These are phyloP conservation scores for Dalbergia oliveri DNA, from an alignment of 306 rosid species.

Conservation along the genomic window DNA sequence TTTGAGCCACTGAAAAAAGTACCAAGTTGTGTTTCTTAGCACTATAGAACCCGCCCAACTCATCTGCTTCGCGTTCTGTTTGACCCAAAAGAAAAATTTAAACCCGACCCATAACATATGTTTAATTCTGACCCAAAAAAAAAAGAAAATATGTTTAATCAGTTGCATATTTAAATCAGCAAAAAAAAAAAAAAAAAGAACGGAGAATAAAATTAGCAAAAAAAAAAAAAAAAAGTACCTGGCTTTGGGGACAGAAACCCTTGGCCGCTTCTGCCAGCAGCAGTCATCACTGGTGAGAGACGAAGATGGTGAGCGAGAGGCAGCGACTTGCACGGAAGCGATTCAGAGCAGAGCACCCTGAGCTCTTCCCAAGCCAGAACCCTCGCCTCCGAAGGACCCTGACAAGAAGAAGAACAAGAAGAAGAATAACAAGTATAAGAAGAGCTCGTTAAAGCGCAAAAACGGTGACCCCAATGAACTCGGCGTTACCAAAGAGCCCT, in stretches of 20 bases:
- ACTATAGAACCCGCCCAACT: too few species aligned
- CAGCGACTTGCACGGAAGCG: conserved; percentile 78
- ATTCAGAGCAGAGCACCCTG: conserved; percentile 65
- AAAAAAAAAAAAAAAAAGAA: too few species aligned
- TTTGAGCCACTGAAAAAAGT: too few species aligned
- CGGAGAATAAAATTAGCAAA: too few species aligned
- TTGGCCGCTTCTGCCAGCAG: background rate
- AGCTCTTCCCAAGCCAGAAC: conserved; percentile 59
- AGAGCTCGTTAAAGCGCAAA: conserved; percentile 56
- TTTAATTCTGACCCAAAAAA: too few species aligned
- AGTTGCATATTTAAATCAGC: too few species aligned
- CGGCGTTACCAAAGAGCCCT: conserved; percentile 42
- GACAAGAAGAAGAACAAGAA: conserved; percentile 54
- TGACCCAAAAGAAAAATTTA: too few species aligned
- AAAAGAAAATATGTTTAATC: too few species aligned
- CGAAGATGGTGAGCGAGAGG: conserved; percentile 77
- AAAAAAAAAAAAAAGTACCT: too few species aligned
- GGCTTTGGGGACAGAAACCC: background rate
- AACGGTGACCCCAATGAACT: conserved; percentile 50
- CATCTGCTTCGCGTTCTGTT: too few species aligned
- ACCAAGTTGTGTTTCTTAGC: too few species aligned
- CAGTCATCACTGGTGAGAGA: background rate
- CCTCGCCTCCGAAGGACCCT: conserved; percentile 68
- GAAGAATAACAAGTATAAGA: conserved; percentile 7
- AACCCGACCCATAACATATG: too few species aligned